Evolutionary conservation across 495 filamentous ascomycete genomes (phyloP).

Genomic region (Pyrenopolyporus hunteri): DNA sequence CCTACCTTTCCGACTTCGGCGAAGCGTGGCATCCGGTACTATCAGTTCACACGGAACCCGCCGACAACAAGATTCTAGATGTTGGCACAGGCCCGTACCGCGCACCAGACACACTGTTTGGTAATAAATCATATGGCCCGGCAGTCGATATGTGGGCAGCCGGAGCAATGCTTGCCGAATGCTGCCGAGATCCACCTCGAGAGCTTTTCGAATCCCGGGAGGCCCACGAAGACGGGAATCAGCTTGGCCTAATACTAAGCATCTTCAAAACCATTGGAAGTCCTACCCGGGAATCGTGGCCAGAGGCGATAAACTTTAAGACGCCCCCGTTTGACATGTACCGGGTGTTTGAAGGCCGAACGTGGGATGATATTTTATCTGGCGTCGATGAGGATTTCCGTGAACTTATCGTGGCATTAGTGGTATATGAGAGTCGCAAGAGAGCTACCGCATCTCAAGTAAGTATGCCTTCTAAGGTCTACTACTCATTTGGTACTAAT

Average conservation of each 20-base stretch:
- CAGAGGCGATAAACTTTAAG: conserved; percentile 56
- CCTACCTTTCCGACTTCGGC: conserved; percentile 87
- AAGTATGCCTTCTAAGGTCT: not conserved
- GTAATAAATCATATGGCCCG: conserved; percentile 70
- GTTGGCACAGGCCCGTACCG: conserved; percentile 93
- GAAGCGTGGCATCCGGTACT: conserved; percentile 76
- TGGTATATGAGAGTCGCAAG: conserved; percentile 44
- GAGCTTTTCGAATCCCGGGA: conserved; percentile 74
- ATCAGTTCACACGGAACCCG: conserved; percentile 65
- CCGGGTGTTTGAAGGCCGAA: conserved; percentile 48
- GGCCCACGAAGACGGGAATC: conserved; percentile 84
- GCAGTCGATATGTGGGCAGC: conserved; percentile 89
- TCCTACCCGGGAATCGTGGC: conserved; percentile 78
- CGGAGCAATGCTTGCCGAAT: conserved; percentile 81
- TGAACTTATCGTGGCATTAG: conserved; percentile 40
- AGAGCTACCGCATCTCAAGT: conserved; percentile 41
- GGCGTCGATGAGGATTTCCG: conserved; percentile 43
- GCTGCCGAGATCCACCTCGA: conserved; percentile 55
- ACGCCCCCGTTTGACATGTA: conserved; percentile 64
- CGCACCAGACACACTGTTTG: conserved; percentile 89
- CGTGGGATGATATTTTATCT: conserved; percentile 49
- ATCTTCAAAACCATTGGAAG: conserved; percentile 91
- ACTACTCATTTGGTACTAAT: conserved; percentile 13
- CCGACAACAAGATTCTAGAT: conserved; percentile 79
- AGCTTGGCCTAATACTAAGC: conserved; percentile 85